Evolutionary conservation across 2,329 filamentous ascomycete genomes (phyloP), one percentile per base, ranked within the genome.

Genomic region (Pyrenophora seminiperda): DNA sequence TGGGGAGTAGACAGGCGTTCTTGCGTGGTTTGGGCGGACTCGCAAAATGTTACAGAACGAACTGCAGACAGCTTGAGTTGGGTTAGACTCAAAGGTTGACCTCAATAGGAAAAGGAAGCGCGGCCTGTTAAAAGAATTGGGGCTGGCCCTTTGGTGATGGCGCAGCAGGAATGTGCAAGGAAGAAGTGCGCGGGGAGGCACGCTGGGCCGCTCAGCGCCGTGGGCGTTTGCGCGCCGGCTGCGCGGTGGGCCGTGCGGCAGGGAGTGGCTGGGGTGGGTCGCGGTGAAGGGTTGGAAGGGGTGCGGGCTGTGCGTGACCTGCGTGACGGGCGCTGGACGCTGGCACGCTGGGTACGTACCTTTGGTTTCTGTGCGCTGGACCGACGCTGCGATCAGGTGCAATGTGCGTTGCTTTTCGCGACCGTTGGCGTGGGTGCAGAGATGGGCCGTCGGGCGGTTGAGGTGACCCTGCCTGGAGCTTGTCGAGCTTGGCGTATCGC

Each of bases 141-240:
- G 68, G 66, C 61, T 63, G 63, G 58, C 69, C 66, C 65, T 63
- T 69, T 63, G 67, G 61, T 59, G 62, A 62, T 57, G 59, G 67
- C 63, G 67, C 65, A 58, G 64, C 61, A 63, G 59, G 67, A 70
- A 70, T 70, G 24, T 27, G 68, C 68, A 72, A 52, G 39, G 49
- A 41, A 47, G 34, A 52, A 33, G 49, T 52, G 49, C 49, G 49
- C 43, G 43, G 43, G 43, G 44, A 48, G 44, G 40, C 46, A 58
- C 54, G 59, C 66, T 62, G 59, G 61, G 66, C 63, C 53, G 58
- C 65, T 67, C 65, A 59, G 62, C 60, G 64, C 58, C 56, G 54
- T 42, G 54, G 52, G 54, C 49, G 56, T 56, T 56, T 27, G 47
- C 49, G 49, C 52, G 55, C 44, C 43, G 50, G 56, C 48, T 48